Evolutionary conservation across 2,329 filamentous ascomycete species (phyloP), one percentile per base, ranked within the genome.

Genomic region (Biscogniauxia sp.): DNA sequence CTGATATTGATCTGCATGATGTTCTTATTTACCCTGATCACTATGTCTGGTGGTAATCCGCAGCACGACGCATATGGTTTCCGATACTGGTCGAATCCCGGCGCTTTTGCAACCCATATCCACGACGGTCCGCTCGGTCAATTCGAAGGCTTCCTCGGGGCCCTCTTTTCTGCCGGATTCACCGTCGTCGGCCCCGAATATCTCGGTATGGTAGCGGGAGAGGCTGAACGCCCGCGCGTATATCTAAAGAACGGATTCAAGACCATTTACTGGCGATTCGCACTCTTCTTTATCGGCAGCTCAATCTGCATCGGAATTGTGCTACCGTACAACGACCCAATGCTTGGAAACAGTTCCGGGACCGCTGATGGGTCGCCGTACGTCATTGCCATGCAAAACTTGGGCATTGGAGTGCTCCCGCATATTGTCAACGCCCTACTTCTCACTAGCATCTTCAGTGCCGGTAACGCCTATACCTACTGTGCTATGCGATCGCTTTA

Each of bases 21-120:
- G 57, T 88, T 92, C 72, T 76, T 81, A 69, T 93, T 89, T 75
- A 93, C 91, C n/a, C 90, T 94, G 70, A 81, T 94, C 67, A 88
- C 86, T 54, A 92, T 93, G 88, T 79, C 92, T 7, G 91, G 90
- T 41, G 91, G 89, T 28, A 93, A 93, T 66, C 91, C 91, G 0
- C 72, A 86, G 5, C 78, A 84, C 54, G 88, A 90, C 67, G 79
- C 85, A 1, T 91, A 87, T 69, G 89, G 89, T 20, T 92, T 92
- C 72, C 80, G 88, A 19, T 86, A 88, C 70, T 90, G 88, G 88
- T 81, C 79, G 13, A 68, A 80, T 2, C 85, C 85, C 0, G 88
- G 88, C 5, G 76, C 87, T 1, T 90, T 90, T 68, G 82, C 81
- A 17, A 82, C 87, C 64, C 79, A 84, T 61, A 82, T 88, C 61